phyloP scores from a whole-genome alignment of 768 basidiomycete species.

The Rhodotorula toruloides region DNA sequence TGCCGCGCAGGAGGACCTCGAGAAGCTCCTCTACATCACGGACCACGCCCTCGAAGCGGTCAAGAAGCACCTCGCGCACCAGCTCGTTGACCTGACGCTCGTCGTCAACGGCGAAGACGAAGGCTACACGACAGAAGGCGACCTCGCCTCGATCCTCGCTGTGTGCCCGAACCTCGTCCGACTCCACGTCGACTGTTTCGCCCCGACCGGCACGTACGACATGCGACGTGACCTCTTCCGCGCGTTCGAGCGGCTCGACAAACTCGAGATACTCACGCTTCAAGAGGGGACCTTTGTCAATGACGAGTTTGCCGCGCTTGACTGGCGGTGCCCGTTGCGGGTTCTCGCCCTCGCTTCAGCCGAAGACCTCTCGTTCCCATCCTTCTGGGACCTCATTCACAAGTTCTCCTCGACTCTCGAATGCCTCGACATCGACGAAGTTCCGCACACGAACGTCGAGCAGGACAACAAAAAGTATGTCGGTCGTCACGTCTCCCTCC shows the following conservation, averaged over 20 bases:
- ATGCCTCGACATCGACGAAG: constrained; percentile 16
- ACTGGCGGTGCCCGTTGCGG: background rate
- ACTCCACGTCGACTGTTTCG: constrained; percentile 12
- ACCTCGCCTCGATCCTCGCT: constrained; percentile 7
- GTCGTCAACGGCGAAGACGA: constrained; percentile 29
- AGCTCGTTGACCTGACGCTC: constrained; percentile 2
- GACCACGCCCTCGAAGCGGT: constrained; percentile 26
- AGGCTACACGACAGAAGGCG: constrained; percentile 8
- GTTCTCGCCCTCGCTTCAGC: constrained; percentile 17
- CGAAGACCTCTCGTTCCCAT: constrained; percentile 18
- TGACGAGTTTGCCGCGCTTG: constrained; percentile 16
- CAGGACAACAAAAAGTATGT: constrained; percentile 2
- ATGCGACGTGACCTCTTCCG: background rate
- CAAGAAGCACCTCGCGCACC: background rate
- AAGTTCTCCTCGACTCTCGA: constrained; percentile 11
- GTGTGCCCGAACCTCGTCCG: constrained; percentile 15
- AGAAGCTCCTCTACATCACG: background rate
- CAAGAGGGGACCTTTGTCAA: constrained; percentile 5
- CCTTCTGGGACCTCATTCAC: constrained; percentile 14
- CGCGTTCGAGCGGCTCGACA: constrained; percentile 5
- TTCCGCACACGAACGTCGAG: constrained; percentile 16
- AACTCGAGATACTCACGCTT: constrained; percentile 30
- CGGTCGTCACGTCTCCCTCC: constrained; percentile 1
- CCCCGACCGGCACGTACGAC: background rate
- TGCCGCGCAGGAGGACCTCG: constrained; percentile 8